A percentile compares a stretch with the other conserved stretches of the same genome.
phyloP scores from a whole-genome alignment of 306 rosid genomes.

The Astragalus glycyphyllos region DNA sequence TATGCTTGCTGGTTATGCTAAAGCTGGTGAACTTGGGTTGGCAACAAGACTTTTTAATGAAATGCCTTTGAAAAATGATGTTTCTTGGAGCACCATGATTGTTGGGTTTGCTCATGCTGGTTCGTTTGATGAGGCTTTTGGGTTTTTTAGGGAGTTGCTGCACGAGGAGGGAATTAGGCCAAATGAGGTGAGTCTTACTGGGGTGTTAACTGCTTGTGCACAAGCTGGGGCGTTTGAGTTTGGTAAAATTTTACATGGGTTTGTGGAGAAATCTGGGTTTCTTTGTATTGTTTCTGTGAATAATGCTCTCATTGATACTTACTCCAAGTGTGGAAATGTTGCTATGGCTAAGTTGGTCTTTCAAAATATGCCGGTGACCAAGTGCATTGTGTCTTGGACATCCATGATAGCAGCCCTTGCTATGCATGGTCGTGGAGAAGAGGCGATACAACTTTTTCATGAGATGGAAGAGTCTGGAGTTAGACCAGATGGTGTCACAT shows the following conservation, averaged over 20 bases:
- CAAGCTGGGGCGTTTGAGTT: conserved; percentile 86
- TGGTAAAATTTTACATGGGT: conserved; percentile 71
- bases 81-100: conserved; percentile 92
- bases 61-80: conserved; percentile 70
- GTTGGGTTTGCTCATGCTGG: conserved; percentile 77
- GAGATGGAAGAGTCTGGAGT: conserved; percentile 70
- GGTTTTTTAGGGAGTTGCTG: conserved; percentile 68
- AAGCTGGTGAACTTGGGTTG: conserved; percentile 70
- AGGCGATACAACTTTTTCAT: conserved; percentile 65
- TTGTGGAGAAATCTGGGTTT: conserved; percentile 71
- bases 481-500: conserved; percentile 71
- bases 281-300: conserved; percentile 67
- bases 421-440: conserved; percentile 84
- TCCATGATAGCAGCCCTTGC: conserved; percentile 78
- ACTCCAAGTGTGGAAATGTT: conserved; percentile 72
- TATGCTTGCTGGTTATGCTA: conserved; percentile 73
- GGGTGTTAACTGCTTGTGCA: conserved; percentile 81
- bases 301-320: conserved; percentile 77
- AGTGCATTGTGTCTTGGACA: conserved; percentile 79
- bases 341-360: conserved; percentile 73
- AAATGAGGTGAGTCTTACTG: conserved; percentile 83
- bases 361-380: conserved; percentile 54
- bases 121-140: conserved; percentile 70
- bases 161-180: conserved; percentile 57
- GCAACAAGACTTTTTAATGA: conserved; percentile 63